Percentiles rank a stretch among this genome's conserved stretches.
Conservation (phyloP, 371 early-diverging fungal species). For the Batkoa obscura region DNA sequence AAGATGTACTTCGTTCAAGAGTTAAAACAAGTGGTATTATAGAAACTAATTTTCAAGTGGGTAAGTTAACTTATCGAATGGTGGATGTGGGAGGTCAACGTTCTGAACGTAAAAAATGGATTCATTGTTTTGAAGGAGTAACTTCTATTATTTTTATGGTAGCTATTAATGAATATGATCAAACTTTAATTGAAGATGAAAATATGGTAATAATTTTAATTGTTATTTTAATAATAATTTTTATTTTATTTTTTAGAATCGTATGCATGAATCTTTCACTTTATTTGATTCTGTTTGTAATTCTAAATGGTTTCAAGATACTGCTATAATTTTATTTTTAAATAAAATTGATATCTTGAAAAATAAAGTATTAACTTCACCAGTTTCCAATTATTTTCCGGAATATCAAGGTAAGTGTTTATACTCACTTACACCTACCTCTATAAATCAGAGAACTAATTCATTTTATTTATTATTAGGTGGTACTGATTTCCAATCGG, state of each 20-base stretch:
- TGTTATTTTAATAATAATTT: not conserved
- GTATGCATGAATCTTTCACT: slow-evolving; percentile 88
- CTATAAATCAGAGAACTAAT: not conserved
- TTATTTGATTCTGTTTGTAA: slow-evolving; percentile 93
- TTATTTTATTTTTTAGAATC: slow-evolving; percentile 32
- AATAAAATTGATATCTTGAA: slow-evolving; percentile 93
- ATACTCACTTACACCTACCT: too few species aligned
- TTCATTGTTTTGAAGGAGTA: slow-evolving; percentile 87
- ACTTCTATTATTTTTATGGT: slow-evolving; percentile 90
- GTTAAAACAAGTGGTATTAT: slow-evolving; percentile 82
- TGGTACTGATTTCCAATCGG: slow-evolving; percentile 53
- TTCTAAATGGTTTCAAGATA: slow-evolving; percentile 81
- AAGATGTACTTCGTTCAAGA: slow-evolving; percentile 69
- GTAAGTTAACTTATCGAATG: slow-evolving; percentile 73
- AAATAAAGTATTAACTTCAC: slow-evolving; percentile 63
- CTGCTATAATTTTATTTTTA: slow-evolving; percentile 83
- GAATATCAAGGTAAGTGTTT: slow-evolving; percentile 40
- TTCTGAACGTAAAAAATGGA: slow-evolving; percentile 87
- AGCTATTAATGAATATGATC: slow-evolving; percentile 89
- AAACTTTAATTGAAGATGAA: slow-evolving; percentile 90
- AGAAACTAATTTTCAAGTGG: slow-evolving; percentile 71
- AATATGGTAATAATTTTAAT: slow-evolving; percentile 30
- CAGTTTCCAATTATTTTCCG: slow-evolving; percentile 63
- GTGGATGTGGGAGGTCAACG: slow-evolving; percentile 94
- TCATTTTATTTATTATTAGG: slow-evolving; percentile 13